These are phyloP conservation scores for Kappamyces sp. DNA, from an alignment of 192 early-diverging fungal species.

Conservation along the genomic window DNA sequence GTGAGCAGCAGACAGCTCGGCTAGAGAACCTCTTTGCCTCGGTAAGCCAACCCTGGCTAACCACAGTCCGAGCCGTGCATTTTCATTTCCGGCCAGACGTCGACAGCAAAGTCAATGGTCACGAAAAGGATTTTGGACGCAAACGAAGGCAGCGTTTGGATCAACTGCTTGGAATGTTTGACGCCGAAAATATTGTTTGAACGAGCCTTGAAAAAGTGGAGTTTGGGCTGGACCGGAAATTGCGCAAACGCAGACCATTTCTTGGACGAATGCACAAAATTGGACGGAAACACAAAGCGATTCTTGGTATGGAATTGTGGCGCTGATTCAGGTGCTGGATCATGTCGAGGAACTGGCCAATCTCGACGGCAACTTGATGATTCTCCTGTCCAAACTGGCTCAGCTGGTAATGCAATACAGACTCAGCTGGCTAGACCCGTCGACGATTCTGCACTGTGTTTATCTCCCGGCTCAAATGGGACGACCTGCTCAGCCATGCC, in stretches of 20 bases:
- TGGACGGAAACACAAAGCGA: constrained; percentile 6
- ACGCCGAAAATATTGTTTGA: constrained; percentile 75
- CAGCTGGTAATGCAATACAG: neutral
- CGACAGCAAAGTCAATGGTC: constrained; percentile 56
- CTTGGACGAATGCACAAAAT: constrained; percentile 32
- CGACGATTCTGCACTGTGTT: constrained; percentile 65
- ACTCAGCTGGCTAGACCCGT: constrained; percentile 25
- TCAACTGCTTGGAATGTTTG: constrained; percentile 73
- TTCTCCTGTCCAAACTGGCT: neutral
- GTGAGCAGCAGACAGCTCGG: neutral
- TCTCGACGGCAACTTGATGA: constrained; percentile 23
- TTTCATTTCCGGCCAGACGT: constrained; percentile 50
- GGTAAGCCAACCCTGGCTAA: neutral
- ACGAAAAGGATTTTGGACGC: constrained; percentile 25
- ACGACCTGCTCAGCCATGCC: constrained; percentile 67
- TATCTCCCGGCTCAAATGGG: constrained; percentile 67
- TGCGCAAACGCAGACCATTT: constrained; percentile 72
- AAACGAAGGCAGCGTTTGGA: constrained; percentile 33
- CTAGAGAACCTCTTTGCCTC: neutral
- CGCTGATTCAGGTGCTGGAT: constrained; percentile 43
- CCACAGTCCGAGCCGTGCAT: constrained; percentile 21
- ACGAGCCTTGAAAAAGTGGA: constrained; percentile 59
- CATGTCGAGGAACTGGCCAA: constrained; percentile 73
- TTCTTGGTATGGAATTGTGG: neutral
- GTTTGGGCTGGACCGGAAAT: constrained; percentile 39